A percentile compares a stretch with the other conserved stretches of the same genome.
phyloP scores from a whole-genome alignment of 805 yeast genomes.

The Sugiyamaella chiloensis region DNA sequence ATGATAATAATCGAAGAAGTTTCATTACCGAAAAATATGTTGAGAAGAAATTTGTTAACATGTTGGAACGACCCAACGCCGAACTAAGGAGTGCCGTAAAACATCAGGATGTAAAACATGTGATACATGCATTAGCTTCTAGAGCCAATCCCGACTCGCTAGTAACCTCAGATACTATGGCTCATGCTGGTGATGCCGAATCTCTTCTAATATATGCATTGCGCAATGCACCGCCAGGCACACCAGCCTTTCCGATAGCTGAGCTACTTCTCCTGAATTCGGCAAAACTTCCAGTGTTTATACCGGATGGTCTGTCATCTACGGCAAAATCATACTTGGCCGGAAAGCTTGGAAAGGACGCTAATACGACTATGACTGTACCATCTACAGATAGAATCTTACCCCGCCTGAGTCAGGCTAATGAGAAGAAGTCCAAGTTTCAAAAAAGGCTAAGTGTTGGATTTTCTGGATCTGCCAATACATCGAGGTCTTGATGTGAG shows the following conservation, averaged over 20 bases:
- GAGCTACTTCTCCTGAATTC: conserved; percentile 39
- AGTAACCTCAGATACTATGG: conserved; percentile 6
- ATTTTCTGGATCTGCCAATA: conserved; percentile 2
- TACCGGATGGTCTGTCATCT: conserved; percentile 9
- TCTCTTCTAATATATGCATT: conserved; percentile 35
- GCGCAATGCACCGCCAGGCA: conserved; percentile 27
- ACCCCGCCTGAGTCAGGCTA: background rate
- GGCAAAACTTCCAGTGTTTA: conserved; percentile 28
- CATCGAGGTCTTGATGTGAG: no score
- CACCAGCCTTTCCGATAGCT: conserved; percentile 35
- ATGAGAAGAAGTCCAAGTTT: conserved; percentile 1
- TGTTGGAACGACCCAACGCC: conserved; percentile 34
- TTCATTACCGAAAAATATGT: conserved; percentile 68
- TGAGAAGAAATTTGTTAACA: conserved; percentile 44
- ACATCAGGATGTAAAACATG: conserved; percentile 30
- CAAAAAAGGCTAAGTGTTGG: conserved; percentile 12
- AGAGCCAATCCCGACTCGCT: conserved; percentile 38
- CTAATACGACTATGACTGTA: background rate
- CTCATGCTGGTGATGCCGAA: conserved; percentile 18
- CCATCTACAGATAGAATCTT: background rate
- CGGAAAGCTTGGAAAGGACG: conserved; percentile 4
- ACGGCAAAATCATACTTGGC: conserved; percentile 5
- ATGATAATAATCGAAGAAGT: conserved; percentile 48
- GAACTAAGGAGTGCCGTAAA: conserved; percentile 35
- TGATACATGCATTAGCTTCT: conserved; percentile 36